phyloP scores from a whole-genome alignment of 352 stramenopile species.

The Aphanomyces cochlioides region DNA sequence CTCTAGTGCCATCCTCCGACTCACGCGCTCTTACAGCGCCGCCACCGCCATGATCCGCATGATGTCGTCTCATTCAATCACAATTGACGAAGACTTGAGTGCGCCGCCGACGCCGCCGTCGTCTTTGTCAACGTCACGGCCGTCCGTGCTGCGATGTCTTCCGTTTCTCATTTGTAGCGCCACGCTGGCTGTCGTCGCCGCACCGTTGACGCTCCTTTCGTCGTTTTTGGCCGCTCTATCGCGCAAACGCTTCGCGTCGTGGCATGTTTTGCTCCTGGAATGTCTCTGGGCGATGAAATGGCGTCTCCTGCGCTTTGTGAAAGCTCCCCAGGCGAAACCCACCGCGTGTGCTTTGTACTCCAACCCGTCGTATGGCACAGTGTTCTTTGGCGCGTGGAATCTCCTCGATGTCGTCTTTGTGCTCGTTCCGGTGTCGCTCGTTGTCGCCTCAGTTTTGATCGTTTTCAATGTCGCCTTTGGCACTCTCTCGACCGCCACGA shows the following conservation, averaged over 20 bases:
- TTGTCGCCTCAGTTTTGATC: not conserved
- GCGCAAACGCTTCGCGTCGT: too few relatives aligned
- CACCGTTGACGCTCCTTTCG: not conserved
- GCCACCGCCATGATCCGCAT: not conserved
- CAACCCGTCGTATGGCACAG: constrained; percentile 3
- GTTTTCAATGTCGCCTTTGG: not conserved
- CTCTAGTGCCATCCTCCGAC: not conserved
- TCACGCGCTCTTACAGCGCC: too few relatives aligned
- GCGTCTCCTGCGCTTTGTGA: not conserved
- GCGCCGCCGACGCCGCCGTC: too few relatives aligned
- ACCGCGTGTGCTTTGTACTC: not conserved
- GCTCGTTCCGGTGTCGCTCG: not conserved
- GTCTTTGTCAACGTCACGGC: not conserved
- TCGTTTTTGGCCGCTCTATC: not conserved
- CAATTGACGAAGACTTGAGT: not conserved
- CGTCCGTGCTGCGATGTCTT: not conserved
- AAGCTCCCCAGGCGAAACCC: too few relatives aligned
- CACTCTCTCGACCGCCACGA: not conserved
- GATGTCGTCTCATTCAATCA: not conserved
- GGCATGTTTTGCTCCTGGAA: not conserved
- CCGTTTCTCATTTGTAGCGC: not conserved
- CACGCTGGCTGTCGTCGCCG: not conserved
- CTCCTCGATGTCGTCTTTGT: constrained; percentile 14
- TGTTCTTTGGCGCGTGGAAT: constrained; percentile 20
- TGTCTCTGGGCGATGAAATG: not conserved